These are phyloP conservation scores for Penicillium sp. DNA, from an alignment of 2,329 filamentous ascomycete genomes.

Conservation along the genomic window DNA sequence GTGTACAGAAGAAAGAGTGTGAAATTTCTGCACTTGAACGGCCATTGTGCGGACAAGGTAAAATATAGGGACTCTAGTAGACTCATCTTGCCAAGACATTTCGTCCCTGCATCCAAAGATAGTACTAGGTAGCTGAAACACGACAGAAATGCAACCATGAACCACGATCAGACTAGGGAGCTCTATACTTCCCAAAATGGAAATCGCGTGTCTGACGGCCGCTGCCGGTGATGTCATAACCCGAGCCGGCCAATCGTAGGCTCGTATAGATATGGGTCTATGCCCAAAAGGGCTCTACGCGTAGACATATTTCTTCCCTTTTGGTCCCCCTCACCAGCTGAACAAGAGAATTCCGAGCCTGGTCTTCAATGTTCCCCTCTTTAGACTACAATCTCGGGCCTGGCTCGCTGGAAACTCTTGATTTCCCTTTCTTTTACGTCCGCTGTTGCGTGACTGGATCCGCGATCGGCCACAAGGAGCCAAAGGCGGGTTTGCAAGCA, in stretches of 20 bases:
- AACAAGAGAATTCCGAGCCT: neutral
- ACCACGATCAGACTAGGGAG: conserved; percentile 2
- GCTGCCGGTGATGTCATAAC: conserved; percentile 20
- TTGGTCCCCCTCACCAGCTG: neutral
- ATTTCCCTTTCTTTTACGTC: neutral
- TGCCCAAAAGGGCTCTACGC: neutral
- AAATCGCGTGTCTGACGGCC: conserved; percentile 6
- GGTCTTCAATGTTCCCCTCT: neutral
- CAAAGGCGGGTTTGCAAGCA: neutral
- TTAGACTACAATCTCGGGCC: neutral
- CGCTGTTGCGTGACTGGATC: neutral
- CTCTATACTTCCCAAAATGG: conserved; percentile 14
- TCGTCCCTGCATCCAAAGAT: conserved; percentile 7
- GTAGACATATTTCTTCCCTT: neutral
- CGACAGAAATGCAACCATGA: conserved; percentile 6
- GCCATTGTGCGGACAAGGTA: neutral
- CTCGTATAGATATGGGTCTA: neutral
- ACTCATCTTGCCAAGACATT: neutral
- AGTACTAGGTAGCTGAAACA: conserved; percentile 15
- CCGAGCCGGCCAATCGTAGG: conserved; percentile 20
- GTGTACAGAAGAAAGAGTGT: neutral
- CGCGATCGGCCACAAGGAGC: neutral
- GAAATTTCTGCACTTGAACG: neutral
- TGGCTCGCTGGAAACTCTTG: neutral
- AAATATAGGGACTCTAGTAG: conserved; percentile 2